A percentile compares a stretch with the other conserved stretches of the same genome.
phyloP scores from a whole-genome alignment of 129 eudicot genomes.

The Flaveria bidentis region DNA sequence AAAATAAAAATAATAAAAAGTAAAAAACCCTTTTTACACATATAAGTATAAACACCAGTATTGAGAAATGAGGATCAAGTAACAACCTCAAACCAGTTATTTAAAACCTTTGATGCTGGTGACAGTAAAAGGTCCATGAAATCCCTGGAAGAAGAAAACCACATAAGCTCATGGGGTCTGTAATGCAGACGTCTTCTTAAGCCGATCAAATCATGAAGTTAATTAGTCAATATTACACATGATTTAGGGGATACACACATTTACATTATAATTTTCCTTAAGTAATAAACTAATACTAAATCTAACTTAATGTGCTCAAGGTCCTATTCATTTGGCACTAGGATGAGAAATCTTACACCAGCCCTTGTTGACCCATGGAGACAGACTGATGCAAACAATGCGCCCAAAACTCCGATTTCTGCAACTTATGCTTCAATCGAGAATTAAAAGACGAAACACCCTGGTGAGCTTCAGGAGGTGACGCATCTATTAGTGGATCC shows the following conservation, averaged over 20 bases:
- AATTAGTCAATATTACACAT: slow-evolving; percentile 3
- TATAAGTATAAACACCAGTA: slow-evolving; percentile 3
- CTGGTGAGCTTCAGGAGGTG: slow-evolving; percentile 78
- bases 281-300: not conserved
- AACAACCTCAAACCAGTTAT: slow-evolving; percentile 98
- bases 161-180: slow-evolving; percentile 16
- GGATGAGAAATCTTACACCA: slow-evolving; percentile 66
- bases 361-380: slow-evolving; percentile 86
- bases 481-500: slow-evolving; percentile 85
- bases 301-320: slow-evolving; percentile 15
- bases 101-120: slow-evolving; percentile 92
- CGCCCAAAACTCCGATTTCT: slow-evolving; percentile 85
- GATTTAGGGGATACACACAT: not conserved
- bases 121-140: slow-evolving; percentile 86
- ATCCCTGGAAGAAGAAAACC: slow-evolving; percentile 60
- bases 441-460: slow-evolving; percentile 58
- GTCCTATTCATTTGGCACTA: slow-evolving; percentile 3
- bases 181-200: slow-evolving; percentile 17
- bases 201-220: slow-evolving; percentile 8
- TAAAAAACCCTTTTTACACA: too few relatives aligned
- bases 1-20: too few relatives aligned
- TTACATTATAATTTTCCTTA: not conserved
- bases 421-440: slow-evolving; percentile 65
- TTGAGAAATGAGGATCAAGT: slow-evolving; percentile 23
- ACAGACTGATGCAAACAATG: slow-evolving; percentile 72